phyloP scores from a whole-genome alignment of 2,329 filamentous ascomycete genomes.

The Neopestalotiopsis sp. region DNA sequence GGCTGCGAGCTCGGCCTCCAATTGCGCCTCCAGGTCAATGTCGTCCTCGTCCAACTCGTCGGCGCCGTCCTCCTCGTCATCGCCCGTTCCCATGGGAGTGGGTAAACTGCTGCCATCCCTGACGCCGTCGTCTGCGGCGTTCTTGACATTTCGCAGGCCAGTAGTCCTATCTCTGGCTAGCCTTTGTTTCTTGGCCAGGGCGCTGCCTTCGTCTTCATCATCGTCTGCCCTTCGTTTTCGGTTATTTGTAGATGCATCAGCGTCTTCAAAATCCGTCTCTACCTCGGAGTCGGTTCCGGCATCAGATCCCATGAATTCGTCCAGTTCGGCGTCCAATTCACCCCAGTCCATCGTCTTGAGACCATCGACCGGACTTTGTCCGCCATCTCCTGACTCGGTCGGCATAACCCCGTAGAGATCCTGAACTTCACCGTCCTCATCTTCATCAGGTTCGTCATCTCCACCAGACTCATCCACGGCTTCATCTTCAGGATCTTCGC shows the following conservation, averaged over 20 bases:
- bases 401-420: conserved; percentile 56
- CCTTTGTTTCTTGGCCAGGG: conserved; percentile 46
- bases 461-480: conserved; percentile 30
- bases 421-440: conserved; percentile 41
- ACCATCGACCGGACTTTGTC: conserved; percentile 36
- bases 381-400: conserved; percentile 50
- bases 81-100: conserved; percentile 42
- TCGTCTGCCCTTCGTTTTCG: conserved; percentile 34
- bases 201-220: conserved; percentile 35
- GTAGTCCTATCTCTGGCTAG: conserved; percentile 44
- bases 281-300: conserved; percentile 37
- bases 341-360: conserved; percentile 37
- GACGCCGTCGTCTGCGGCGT: conserved; percentile 23
- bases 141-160: conserved; percentile 46
- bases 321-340: conserved; percentile 64
- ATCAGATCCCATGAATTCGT: conserved; percentile 64
- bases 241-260: conserved; percentile 36
- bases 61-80: conserved; percentile 44
- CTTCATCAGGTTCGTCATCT: conserved; percentile 32
- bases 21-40: conserved; percentile 54
- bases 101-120: conserved; percentile 38
- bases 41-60: conserved; percentile 35
- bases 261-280: conserved; percentile 32
- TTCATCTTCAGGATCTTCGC: conserved; percentile 31
- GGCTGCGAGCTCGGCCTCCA: conserved; percentile 46